A percentile compares a stretch with the other conserved stretches of the same genome.
Conservation (phyloP, 2,329 filamentous ascomycete genomes). For the Fusarium aywerte region DNA sequence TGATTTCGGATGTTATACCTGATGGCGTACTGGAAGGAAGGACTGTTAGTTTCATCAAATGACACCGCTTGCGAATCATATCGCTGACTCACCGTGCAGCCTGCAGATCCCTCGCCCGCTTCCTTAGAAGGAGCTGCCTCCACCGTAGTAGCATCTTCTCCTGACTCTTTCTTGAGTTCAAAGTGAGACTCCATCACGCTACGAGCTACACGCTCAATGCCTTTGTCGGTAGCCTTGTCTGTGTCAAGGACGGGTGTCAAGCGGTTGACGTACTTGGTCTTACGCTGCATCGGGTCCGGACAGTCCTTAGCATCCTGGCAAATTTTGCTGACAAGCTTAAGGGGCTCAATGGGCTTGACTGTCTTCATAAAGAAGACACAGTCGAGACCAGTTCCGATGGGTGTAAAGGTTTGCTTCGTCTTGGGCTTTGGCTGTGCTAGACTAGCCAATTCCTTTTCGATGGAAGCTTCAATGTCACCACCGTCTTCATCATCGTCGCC, state of each 20-base stretch:
- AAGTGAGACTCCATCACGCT: slow-evolving; percentile 74
- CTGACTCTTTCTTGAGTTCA: slow-evolving; percentile 52
- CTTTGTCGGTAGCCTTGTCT: slow-evolving; percentile 74
- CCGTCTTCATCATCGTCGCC: slow-evolving; percentile 53
- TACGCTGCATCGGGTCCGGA: slow-evolving; percentile 56
- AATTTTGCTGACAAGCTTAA: slow-evolving; percentile 64
- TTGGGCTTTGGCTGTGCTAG: slow-evolving; percentile 56
- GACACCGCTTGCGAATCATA: slow-evolving; percentile 7
- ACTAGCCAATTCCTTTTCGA: slow-evolving; percentile 75
- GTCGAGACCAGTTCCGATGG: slow-evolving; percentile 66
- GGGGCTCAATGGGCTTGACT: slow-evolving; percentile 64
- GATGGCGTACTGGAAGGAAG: slow-evolving; percentile 77
- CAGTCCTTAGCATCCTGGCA: slow-evolving; percentile 64
- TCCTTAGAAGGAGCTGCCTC: slow-evolving; percentile 23
- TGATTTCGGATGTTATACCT: slow-evolving; percentile 81
- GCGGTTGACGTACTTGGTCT: slow-evolving; percentile 68
- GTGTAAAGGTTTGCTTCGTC: slow-evolving; percentile 61
- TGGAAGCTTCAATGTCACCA: slow-evolving; percentile 77
- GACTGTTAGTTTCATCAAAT: slow-evolving; percentile 31
- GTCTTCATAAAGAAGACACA: slow-evolving; percentile 73
- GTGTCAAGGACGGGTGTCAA: slow-evolving; percentile 63
- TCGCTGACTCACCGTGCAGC: slow-evolving; percentile 56
- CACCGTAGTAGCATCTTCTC: slow-evolving; percentile 28
- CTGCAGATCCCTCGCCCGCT: slow-evolving; percentile 34
- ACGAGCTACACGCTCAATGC: slow-evolving; percentile 72